Percentiles rank a stretch among this genome's conserved stretches.
Evolutionary conservation across 2,329 filamentous ascomycete genomes (phyloP).

Genomic region (Exophiala spinifera): DNA sequence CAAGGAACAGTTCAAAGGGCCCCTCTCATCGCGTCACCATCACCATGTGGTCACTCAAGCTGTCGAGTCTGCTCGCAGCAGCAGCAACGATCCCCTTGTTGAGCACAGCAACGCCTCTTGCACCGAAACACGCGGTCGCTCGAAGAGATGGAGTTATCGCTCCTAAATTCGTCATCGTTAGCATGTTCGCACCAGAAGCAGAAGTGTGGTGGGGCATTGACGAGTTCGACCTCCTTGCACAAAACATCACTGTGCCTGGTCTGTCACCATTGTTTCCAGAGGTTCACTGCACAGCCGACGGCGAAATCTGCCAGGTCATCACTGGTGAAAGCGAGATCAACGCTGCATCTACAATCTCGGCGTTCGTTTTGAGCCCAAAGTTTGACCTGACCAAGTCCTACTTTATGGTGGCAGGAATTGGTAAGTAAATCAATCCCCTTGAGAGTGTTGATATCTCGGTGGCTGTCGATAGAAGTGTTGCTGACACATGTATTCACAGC

Average conservation of each 20-base stretch:
- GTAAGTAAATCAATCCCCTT: constrained; percentile 28
- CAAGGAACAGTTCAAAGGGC: neutral
- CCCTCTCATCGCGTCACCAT: neutral
- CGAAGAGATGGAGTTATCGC: constrained; percentile 11
- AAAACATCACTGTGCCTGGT: constrained; percentile 59
- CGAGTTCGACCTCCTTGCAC: constrained; percentile 55
- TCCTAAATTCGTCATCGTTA: constrained; percentile 44
- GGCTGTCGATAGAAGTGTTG: too few relatives aligned
- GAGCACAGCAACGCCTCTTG: constrained; percentile 4
- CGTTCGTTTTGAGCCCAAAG: constrained; percentile 57
- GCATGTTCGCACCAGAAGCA: constrained; percentile 60
- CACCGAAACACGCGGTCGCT: neutral
- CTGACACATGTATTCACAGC: too few relatives aligned
- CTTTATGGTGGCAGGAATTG: constrained; percentile 70
- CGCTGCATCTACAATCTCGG: constrained; percentile 63
- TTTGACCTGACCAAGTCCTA: constrained; percentile 68
- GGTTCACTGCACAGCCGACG: constrained; percentile 61
- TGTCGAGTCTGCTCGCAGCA: constrained; percentile 6
- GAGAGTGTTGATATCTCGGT: too few relatives aligned
- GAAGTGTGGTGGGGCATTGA: constrained; percentile 58
- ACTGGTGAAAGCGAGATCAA: constrained; percentile 66
- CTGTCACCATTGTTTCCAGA: constrained; percentile 64
- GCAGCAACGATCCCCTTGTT: constrained; percentile 1
- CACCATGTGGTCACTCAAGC: constrained; percentile 5
- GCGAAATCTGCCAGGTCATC: constrained; percentile 62